phyloP scores from a whole-genome alignment of 345 rosid genomes.

The Microcos paniculata region DNA sequence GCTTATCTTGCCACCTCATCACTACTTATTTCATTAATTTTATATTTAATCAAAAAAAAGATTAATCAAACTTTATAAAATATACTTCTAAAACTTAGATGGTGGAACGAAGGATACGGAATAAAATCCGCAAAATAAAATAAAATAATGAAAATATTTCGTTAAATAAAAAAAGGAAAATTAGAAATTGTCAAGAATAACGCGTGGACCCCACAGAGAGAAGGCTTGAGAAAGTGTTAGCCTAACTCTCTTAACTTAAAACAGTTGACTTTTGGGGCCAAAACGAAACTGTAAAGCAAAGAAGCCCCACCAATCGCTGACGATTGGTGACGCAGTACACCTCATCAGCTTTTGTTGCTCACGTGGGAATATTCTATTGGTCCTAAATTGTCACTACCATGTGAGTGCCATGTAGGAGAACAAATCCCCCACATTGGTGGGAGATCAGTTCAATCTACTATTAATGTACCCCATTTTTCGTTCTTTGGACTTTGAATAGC shows the following conservation, averaged over 20 bases:
- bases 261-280: constrained; percentile 48
- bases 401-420: not conserved
- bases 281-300: constrained; percentile 60
- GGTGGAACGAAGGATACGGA: constrained; percentile 26
- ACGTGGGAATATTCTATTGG: constrained; percentile 20
- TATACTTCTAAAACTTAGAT: not conserved
- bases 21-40: not conserved
- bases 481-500: not conserved
- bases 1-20: constrained; percentile 15
- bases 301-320: constrained; percentile 33
- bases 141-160: not conserved
- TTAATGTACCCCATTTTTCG: not conserved
- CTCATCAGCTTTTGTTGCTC: constrained; percentile 20
- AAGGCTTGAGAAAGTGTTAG: constrained; percentile 26
- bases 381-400: constrained; percentile 1
- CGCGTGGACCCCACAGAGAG: constrained; percentile 51
- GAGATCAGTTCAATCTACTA: not conserved
- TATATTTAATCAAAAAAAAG: not conserved
- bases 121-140: constrained; percentile 15
- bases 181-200: not conserved
- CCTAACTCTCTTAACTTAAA: constrained; percentile 28
- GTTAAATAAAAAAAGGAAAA: not conserved
- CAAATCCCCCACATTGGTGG: not conserved
- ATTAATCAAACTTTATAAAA: not conserved
- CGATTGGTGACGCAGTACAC: constrained; percentile 37